Percentiles rank a stretch among this genome's conserved stretches.
Conservation (phyloP, 129 eudicot genomes). For the Solidago caesia region DNA sequence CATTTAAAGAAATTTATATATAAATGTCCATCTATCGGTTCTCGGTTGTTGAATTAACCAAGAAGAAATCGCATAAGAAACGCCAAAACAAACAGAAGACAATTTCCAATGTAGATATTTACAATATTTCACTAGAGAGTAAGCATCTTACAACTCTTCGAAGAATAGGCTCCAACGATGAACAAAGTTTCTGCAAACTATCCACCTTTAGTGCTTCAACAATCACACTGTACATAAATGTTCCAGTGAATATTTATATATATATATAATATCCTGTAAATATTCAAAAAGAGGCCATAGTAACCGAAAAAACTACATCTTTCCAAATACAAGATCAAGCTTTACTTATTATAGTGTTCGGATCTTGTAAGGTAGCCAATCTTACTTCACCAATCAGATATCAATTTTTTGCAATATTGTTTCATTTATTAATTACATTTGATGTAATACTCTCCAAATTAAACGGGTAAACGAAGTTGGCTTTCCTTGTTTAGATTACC, state of each 20-base stretch:
- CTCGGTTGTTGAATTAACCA: constrained; percentile 9
- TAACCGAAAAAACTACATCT: constrained; percentile 8
- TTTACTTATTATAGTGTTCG: background rate
- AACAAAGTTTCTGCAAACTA: constrained; percentile 96
- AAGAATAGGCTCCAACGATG: constrained; percentile 96
- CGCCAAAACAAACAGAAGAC: background rate
- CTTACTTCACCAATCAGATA: constrained; percentile 4
- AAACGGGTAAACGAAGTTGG: too few relatives aligned
- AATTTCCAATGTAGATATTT: constrained; percentile 8
- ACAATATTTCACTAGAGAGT: constrained; percentile 25
- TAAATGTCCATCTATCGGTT: background rate
- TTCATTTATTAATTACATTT: background rate
- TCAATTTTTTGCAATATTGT: background rate
- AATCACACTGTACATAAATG: constrained; percentile 78
- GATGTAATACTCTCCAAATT: background rate
- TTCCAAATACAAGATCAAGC: constrained; percentile 7
- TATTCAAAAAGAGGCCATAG: constrained; percentile 8
- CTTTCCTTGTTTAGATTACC: too few relatives aligned
- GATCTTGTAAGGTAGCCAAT: constrained; percentile 21
- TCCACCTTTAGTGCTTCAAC: constrained; percentile 98
- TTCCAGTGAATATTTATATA: background rate
- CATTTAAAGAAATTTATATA: constrained; percentile 12
- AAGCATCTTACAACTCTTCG: constrained; percentile 95
- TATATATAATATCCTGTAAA: background rate
- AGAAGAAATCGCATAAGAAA: constrained; percentile 15